These are phyloP conservation scores for Poronia punctata DNA, from an alignment of 495 filamentous ascomycete genomes.

Conservation along the genomic window DNA sequence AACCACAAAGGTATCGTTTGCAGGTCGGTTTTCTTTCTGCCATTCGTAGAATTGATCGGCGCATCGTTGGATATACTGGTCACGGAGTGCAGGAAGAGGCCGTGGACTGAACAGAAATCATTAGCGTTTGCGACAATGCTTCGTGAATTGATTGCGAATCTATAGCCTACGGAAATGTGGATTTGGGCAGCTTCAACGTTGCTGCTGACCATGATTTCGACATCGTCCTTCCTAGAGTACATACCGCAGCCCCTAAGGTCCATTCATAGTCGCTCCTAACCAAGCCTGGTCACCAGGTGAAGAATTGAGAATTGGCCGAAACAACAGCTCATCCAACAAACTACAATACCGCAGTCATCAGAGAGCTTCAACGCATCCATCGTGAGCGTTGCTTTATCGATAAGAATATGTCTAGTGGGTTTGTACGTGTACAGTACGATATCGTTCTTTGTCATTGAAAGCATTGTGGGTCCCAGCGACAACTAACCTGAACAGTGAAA, in stretches of 20 bases:
- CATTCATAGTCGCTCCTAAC: neutral
- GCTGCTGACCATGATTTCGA: slow-evolving; percentile 42
- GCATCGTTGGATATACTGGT: slow-evolving; percentile 66
- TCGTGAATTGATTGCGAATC: neutral
- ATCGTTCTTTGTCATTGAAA: no score
- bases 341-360: no score
- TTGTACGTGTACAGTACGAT: no score
- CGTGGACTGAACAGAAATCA: slow-evolving; percentile 29
- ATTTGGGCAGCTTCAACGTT: slow-evolving; percentile 43
- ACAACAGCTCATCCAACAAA: no score
- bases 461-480: no score
- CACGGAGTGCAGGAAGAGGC: slow-evolving; percentile 36
- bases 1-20: slow-evolving; percentile 61
- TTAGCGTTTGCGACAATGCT: slow-evolving; percentile 17
- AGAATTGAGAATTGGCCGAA: no score
- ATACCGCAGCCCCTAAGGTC: no score
- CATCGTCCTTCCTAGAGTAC: slow-evolving; percentile 29
- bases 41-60: slow-evolving; percentile 85
- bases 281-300: no score
- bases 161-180: slow-evolving; percentile 39
- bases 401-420: no score
- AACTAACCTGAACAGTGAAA: no score
- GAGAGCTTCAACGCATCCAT: no score
- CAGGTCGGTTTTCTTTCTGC: slow-evolving; percentile 59
- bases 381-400: no score